A percentile compares a stretch with the other conserved stretches of the same genome.
Conservation (phyloP, 352 stramenopile genomes). For the Globisporangium spinosum region DNA sequence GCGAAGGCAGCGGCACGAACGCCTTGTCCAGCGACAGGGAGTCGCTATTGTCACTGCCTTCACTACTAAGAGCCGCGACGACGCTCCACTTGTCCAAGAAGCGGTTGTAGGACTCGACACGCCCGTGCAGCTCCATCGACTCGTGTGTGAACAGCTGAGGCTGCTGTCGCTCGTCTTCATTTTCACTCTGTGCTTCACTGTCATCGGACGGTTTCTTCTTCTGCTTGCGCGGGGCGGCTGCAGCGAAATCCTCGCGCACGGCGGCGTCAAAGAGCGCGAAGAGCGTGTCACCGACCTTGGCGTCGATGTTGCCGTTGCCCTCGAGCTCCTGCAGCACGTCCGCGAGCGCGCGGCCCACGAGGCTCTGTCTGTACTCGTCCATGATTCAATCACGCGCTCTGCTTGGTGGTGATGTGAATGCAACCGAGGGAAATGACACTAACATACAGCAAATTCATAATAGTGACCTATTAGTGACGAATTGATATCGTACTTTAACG, state of each 20-base stretch:
- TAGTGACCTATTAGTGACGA: constrained; percentile 9
- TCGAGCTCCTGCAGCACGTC: constrained; percentile 62
- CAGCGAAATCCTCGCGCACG: constrained; percentile 30
- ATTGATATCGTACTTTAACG: constrained; percentile 15
- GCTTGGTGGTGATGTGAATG: neutral
- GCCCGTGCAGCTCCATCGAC: constrained; percentile 34
- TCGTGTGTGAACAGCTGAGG: constrained; percentile 44
- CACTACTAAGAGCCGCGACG: constrained; percentile 22
- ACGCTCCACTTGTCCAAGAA: constrained; percentile 68
- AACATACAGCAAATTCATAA: neutral
- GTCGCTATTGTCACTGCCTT: neutral
- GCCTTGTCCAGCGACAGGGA: constrained; percentile 33
- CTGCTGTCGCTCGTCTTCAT: neutral
- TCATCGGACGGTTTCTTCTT: neutral
- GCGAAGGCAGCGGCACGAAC: constrained; percentile 11
- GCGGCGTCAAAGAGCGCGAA: constrained; percentile 58
- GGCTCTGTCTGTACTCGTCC: constrained; percentile 60
- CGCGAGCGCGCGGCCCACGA: constrained; percentile 56
- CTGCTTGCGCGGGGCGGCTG: neutral
- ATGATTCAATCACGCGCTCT: constrained; percentile 21
- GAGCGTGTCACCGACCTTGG: constrained; percentile 35
- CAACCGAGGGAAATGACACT: neutral
- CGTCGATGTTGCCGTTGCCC: constrained; percentile 16
- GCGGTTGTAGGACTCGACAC: constrained; percentile 56
- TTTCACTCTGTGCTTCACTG: neutral